A percentile compares a stretch with the other conserved stretches of the same genome.
These are phyloP conservation scores for Coriaria nepalensis DNA, from an alignment of 306 rosid species.

Conservation along the genomic window DNA sequence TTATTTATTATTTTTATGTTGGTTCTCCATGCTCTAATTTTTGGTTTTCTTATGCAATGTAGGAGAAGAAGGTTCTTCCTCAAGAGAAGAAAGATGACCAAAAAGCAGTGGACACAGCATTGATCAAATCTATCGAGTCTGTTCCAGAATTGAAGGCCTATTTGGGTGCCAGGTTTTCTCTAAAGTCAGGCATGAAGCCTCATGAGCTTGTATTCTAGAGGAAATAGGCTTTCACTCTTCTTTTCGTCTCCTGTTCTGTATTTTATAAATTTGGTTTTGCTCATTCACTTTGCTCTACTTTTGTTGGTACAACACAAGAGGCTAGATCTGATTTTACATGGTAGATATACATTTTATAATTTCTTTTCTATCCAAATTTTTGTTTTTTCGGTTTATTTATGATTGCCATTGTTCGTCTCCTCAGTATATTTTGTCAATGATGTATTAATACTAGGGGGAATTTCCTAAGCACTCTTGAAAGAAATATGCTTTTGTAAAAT, in stretches of 20 bases:
- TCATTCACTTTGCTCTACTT: slow-evolving; percentile 2
- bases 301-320: slow-evolving; percentile 1
- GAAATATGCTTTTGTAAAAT: no score
- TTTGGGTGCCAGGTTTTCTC: slow-evolving; percentile 12
- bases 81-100: slow-evolving; percentile 11
- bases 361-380: no score
- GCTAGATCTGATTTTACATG: not conserved
- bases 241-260: not conserved
- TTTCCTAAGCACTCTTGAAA: no score
- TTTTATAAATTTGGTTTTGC: slow-evolving; percentile 2
- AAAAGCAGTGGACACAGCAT: slow-evolving; percentile 10
- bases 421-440: no score
- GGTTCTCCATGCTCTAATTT: not conserved
- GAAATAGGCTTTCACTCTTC: not conserved
- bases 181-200: slow-evolving; percentile 15
- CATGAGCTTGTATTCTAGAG: slow-evolving; percentile 14
- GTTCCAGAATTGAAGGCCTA: slow-evolving; percentile 10
- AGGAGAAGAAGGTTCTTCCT: slow-evolving; percentile 14
- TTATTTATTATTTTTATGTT: not conserved
- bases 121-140: slow-evolving; percentile 5
- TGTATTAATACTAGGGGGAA: no score
- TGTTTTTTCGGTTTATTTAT: no score
- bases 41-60: not conserved
- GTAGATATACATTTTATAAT: not conserved
- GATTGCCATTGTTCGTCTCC: no score